These are phyloP conservation scores for Aspergillus ochraceoroseus DNA, from an alignment of 2,329 filamentous ascomycete genomes.

Conservation along the genomic window DNA sequence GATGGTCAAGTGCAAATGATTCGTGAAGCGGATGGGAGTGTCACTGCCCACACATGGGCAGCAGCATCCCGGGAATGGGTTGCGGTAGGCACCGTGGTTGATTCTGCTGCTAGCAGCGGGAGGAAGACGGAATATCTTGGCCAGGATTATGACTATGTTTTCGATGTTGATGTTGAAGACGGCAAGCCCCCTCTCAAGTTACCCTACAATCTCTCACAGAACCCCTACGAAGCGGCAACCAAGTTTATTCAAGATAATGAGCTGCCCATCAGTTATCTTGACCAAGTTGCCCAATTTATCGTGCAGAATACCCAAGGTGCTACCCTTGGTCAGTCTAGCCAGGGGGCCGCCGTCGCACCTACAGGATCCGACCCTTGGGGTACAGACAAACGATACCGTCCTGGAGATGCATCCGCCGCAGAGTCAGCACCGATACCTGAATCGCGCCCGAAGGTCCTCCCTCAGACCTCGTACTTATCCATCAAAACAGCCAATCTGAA, in stretches of 20 bases:
- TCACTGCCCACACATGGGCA: conserved; percentile 89
- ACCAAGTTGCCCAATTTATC: conserved; percentile 91
- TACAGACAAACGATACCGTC: conserved; percentile 71
- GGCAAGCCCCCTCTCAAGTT: conserved; percentile 87
- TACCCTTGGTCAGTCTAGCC: conserved; percentile 61
- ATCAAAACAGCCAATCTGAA: conserved; percentile 68
- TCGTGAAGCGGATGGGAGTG: conserved; percentile 69
- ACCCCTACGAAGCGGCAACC: conserved; percentile 83
- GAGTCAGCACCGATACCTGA: conserved; percentile 32
- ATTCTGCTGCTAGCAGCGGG: conserved; percentile 76
- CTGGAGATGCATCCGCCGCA: conserved; percentile 55
- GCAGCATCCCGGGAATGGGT: conserved; percentile 67
- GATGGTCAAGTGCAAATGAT: conserved; percentile 96
- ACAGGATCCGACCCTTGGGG: conserved; percentile 68
- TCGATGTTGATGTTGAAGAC: conserved; percentile 93
- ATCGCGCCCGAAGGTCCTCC: conserved; percentile 58
- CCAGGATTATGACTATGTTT: conserved; percentile 91
- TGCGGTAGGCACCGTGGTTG: conserved; percentile 89
- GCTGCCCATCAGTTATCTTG: conserved; percentile 77
- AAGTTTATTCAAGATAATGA: conserved; percentile 90
- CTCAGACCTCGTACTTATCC: conserved; percentile 72
- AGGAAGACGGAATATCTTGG: conserved; percentile 72
- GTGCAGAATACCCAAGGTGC: conserved; percentile 82
- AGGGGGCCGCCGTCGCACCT: conserved; percentile 43
- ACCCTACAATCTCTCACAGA: conserved; percentile 89